Evolutionary conservation across 768 basidiomycete species (phyloP).

Genomic region (Boletus subcaerulescens): DNA sequence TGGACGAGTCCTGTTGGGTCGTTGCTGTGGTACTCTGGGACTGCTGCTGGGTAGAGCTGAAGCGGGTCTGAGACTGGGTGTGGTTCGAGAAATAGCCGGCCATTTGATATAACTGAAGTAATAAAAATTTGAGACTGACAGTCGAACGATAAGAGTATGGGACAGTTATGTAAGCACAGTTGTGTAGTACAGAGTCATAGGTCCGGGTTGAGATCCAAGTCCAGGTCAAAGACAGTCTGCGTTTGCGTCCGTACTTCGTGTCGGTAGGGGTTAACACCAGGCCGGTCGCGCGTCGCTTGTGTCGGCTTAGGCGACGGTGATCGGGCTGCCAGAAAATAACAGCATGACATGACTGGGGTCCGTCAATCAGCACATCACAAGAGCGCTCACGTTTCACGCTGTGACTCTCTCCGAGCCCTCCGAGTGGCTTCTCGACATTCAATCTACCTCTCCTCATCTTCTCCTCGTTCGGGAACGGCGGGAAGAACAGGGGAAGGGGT

Average conservation of each 20-base stretch:
- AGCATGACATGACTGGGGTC: neutral
- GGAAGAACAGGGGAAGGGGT: slow-evolving; percentile 79
- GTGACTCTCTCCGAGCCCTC: slow-evolving; percentile 75
- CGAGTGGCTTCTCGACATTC: slow-evolving; percentile 78
- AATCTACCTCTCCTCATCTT: slow-evolving; percentile 83
- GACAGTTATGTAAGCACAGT: slow-evolving; percentile 23
- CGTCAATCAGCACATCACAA: neutral
- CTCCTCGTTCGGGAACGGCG: slow-evolving; percentile 89
- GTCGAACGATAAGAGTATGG: neutral
- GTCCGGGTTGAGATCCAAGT: slow-evolving; percentile 84
- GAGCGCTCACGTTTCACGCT: slow-evolving; percentile 65
- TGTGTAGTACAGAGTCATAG: slow-evolving; percentile 36
- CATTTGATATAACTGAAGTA: slow-evolving; percentile 40
- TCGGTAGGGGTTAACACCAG: slow-evolving; percentile 66
- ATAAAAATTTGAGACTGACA: slow-evolving; percentile 18
- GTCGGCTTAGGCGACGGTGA: slow-evolving; percentile 57
- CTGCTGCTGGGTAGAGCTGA: slow-evolving; percentile 49
- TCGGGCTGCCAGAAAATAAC: slow-evolving; percentile 43
- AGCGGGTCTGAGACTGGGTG: slow-evolving; percentile 62
- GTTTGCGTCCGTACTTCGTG: slow-evolving; percentile 63
- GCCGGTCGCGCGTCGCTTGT: slow-evolving; percentile 44
- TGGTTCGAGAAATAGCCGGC: slow-evolving; percentile 84
- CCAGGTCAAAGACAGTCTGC: slow-evolving; percentile 70
- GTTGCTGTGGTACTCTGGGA: slow-evolving; percentile 10
- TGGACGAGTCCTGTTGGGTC: slow-evolving; percentile 24